These are phyloP conservation scores for Tritrichomonas foetus DNA, from an alignment of 208 protist genomes.

Conservation along the genomic window DNA sequence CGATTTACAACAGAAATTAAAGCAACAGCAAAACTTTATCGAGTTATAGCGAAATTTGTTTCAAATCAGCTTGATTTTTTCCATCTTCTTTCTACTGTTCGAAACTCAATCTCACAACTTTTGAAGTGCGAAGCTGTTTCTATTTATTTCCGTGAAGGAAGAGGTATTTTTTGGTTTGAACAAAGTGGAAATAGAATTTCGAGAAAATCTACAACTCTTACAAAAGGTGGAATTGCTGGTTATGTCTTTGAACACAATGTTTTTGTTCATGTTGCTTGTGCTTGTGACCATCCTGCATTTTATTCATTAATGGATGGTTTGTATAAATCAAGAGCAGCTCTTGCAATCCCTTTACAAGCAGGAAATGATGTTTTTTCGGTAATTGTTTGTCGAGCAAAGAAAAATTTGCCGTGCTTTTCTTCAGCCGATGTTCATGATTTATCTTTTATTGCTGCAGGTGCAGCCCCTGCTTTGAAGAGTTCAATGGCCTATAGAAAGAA, in stretches of 20 bases:
- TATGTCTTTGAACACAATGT: not conserved
- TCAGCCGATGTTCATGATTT: not conserved
- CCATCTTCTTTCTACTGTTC: not conserved
- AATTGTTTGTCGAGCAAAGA: not conserved
- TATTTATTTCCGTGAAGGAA: not conserved
- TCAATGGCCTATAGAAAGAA: constrained; percentile 6
- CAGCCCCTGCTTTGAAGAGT: not conserved
- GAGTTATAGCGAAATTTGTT: constrained; percentile 20
- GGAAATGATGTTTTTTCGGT: not conserved
- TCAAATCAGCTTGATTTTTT: not conserved
- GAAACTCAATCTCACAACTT: not conserved
- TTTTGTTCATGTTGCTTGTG: not conserved
- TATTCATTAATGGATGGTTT: not conserved
- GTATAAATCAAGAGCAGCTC: not conserved
- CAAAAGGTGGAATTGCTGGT: not conserved
- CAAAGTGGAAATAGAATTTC: not conserved
- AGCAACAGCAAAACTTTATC: not conserved
- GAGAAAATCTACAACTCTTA: not conserved
- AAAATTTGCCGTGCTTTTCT: not conserved
- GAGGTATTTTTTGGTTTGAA: not conserved
- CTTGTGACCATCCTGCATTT: not conserved
- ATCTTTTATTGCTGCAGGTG: not conserved
- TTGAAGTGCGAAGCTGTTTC: not conserved
- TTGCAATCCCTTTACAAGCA: not conserved
- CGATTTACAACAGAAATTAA: not conserved